A percentile compares a stretch with the other conserved stretches of the same genome.
phyloP scores from a whole-genome alignment of 257 asterid species.

The Galeopsis tetrahit region DNA sequence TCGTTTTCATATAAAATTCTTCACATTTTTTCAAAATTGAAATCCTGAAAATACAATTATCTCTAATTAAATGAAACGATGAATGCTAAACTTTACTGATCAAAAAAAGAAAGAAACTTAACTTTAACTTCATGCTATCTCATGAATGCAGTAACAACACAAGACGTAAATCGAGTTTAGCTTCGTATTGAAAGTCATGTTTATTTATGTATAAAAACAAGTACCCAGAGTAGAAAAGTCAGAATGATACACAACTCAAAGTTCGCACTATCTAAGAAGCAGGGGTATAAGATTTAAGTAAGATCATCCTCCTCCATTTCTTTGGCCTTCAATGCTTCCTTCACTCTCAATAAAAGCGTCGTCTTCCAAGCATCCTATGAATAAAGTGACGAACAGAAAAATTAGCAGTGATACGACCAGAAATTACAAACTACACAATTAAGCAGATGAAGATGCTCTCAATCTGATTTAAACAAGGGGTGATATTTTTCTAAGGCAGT shows the following conservation, averaged over 20 bases:
- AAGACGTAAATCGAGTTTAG: not conserved
- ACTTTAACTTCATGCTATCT: not conserved
- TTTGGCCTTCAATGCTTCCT: constrained; percentile 92
- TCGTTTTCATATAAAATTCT: too few species aligned
- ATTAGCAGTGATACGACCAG: not conserved
- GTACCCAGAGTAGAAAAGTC: not conserved
- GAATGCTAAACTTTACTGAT: not conserved
- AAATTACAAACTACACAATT: not conserved
- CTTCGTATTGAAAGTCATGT: not conserved
- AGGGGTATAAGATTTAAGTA: constrained; percentile 47
- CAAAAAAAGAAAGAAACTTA: not conserved
- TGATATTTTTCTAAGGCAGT: too few species aligned
- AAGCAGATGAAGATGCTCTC: not conserved
- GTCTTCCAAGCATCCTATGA: constrained; percentile 91
- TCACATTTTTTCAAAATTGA: not conserved
- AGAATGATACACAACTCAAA: constrained; percentile 15
- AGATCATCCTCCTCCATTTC: constrained; percentile 96
- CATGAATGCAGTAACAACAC: not conserved
- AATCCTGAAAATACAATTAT: not conserved
- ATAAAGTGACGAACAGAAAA: not conserved
- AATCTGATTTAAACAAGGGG: too few species aligned
- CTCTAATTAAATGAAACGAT: not conserved
- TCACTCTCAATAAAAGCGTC: constrained; percentile 89
- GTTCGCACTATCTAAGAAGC: constrained; percentile 8
- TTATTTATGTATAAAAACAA: not conserved